These are phyloP conservation scores for Marsdenia floribunda DNA, from an alignment of 257 asterid species.

Conservation along the genomic window DNA sequence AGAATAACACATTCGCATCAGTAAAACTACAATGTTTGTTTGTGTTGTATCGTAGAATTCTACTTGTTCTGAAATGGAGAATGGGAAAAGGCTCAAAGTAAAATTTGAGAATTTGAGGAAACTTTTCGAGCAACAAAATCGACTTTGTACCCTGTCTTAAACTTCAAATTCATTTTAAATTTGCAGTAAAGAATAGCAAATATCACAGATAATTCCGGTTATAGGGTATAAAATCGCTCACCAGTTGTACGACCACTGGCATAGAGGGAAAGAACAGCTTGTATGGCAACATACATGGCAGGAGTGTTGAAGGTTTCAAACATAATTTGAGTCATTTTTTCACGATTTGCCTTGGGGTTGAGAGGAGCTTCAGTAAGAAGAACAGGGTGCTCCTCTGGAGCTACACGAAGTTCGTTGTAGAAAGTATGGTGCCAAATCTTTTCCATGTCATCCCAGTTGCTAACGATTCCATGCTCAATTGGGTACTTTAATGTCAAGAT, in stretches of 20 bases:
- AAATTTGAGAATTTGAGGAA: neutral
- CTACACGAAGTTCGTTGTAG: conserved; percentile 20
- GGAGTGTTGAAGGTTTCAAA: conserved; percentile 55
- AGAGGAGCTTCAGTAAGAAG: conserved; percentile 26
- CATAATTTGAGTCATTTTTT: conserved; percentile 31
- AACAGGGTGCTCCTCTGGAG: conserved; percentile 37
- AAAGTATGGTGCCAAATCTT: conserved; percentile 20
- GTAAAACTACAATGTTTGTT: too few species aligned
- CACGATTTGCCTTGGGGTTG: conserved; percentile 19
- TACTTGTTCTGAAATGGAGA: neutral
- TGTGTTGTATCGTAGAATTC: neutral
- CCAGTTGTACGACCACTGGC: conserved; percentile 47
- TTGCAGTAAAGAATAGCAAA: neutral
- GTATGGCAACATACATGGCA: conserved; percentile 64
- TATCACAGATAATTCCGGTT: neutral
- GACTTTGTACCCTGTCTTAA: neutral
- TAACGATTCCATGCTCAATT: conserved; percentile 18
- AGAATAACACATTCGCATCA: too few species aligned
- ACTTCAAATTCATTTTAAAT: neutral
- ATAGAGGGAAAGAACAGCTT: conserved; percentile 43
- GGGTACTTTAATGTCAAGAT: conserved; percentile 32
- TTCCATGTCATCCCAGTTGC: conserved; percentile 22
- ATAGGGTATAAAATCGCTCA: conserved; percentile 8
- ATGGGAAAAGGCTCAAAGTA: neutral
- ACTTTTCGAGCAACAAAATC: neutral